Evolutionary conservation across 495 filamentous ascomycete species (phyloP), one percentile per base, ranked within the genome.

Genomic region (Haplographium delicatum): DNA sequence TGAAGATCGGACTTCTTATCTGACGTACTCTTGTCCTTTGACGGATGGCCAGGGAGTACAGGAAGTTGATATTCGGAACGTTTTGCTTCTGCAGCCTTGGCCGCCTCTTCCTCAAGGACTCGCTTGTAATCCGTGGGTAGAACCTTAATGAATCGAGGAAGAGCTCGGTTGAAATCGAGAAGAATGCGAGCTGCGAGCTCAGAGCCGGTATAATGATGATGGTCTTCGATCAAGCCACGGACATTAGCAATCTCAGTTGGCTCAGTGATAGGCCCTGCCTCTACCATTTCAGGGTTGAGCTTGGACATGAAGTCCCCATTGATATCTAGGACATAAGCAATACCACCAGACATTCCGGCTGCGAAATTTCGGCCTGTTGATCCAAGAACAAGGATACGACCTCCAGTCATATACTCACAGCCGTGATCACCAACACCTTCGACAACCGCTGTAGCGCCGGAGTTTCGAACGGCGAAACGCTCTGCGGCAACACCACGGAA

Each of bases 381-480:
- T 50, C 93, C 93, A 38, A 99, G 76, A 53, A 94, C 75, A 50
- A 99, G 72, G 30, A 97, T 81, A 64, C 94, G 89, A 62, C 93
- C 93, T 62, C 93, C 93, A 51, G 93, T 98, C 93, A 99, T 99
- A 79, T 99, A 99, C 73, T 99, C 93, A 64, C 91, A 97, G 40
- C 91, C 89, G 64, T 99, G 93, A 66, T 99, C 93, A 74, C 93
- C 93, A 46, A 95, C 82, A 69, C 94, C 93, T 71, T 99, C 93
- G 56, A 97, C 91, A 56, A 99, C 88, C 25, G 94, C 93, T 24
- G 85, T 97, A 35, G 88, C 93, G 65, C 93, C 93, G 0, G 94
- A 97, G 74, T 99, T 99, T 57, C 93, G 89, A 45, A 99, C 93
- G 40, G 91, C 91, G 61, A 99, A 99, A 57, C 93, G 89, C 75